Evolutionary conservation across 2,329 filamentous ascomycete species (phyloP).

Genomic region (Penicillium oxalicum): DNA sequence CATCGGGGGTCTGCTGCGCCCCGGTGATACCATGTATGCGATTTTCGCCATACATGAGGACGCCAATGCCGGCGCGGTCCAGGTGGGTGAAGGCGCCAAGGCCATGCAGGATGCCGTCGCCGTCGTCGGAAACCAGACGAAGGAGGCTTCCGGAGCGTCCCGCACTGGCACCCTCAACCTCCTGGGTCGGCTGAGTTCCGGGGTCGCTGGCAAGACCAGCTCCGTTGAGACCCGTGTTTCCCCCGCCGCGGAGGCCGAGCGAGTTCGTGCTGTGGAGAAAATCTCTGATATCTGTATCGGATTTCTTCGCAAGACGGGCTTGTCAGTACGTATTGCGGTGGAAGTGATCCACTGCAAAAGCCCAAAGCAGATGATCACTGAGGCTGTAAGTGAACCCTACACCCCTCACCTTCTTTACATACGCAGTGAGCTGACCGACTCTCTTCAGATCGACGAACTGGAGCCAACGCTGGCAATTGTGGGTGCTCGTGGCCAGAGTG

Average conservation of each 20-base stretch:
- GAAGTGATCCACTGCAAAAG: constrained; percentile 99
- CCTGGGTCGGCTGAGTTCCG: constrained; percentile 31
- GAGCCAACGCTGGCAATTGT: constrained; percentile 89
- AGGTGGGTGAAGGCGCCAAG: constrained; percentile 65
- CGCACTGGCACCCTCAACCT: constrained; percentile 27
- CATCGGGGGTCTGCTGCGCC: constrained; percentile 85
- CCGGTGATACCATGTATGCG: constrained; percentile 88
- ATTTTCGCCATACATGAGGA: constrained; percentile 95
- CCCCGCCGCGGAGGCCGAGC: constrained; percentile 66
- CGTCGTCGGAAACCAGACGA: constrained; percentile 56
- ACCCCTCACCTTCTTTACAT: not conserved
- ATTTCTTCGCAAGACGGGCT: constrained; percentile 77
- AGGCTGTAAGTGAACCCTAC: constrained; percentile 55
- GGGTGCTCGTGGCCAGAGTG: constrained; percentile 83
- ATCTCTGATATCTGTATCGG: constrained; percentile 82
- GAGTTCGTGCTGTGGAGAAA: constrained; percentile 70
- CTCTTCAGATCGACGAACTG: constrained; percentile 73
- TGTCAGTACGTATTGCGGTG: constrained; percentile 88
- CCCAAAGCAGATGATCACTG: constrained; percentile 89
- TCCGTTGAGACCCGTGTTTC: constrained; percentile 47
- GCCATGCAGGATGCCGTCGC: constrained; percentile 70
- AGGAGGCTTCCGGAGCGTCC: constrained; percentile 47
- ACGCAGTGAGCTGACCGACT: not conserved
- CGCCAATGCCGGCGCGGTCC: constrained; percentile 36
- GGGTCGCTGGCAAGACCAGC: constrained; percentile 38